These are phyloP conservation scores for Cyclotella distinguenda DNA, from an alignment of 108 stramenopile species.

Conservation along the genomic window DNA sequence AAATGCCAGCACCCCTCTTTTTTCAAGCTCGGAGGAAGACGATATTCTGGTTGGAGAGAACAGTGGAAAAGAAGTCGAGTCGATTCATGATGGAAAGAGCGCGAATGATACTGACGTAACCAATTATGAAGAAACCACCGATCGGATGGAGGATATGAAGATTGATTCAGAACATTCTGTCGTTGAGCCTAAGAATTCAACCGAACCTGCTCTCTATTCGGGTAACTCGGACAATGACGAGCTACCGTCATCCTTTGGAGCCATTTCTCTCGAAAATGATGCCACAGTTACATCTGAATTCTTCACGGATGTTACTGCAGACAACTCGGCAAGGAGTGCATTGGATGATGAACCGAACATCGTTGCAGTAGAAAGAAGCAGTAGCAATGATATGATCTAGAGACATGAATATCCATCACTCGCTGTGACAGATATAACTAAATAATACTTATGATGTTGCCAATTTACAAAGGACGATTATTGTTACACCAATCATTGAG, in stretches of 20 bases:
- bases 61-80: not conserved
- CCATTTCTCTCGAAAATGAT: too few species aligned
- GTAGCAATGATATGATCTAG: not conserved
- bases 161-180: not conserved
- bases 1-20: not conserved
- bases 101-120: too few species aligned
- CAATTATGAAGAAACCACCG: too few species aligned
- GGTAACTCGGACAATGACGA: too few species aligned
- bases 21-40: not conserved
- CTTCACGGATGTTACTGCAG: not conserved
- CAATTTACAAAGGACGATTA: too few species aligned
- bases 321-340: not conserved
- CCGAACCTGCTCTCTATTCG: too few species aligned
- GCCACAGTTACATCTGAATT: too few species aligned
- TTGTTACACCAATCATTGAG: too few species aligned
- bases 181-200: not conserved
- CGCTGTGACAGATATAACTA: not conserved
- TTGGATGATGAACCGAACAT: not conserved
- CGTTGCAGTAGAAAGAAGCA: not conserved
- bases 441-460: too few species aligned
- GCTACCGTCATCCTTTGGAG: too few species aligned
- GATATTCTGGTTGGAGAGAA: not conserved
- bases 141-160: too few species aligned
- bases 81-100: not conserved
- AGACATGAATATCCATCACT: not conserved